Conservation (phyloP, 2,329 filamentous ascomycete species). For the Trichoderma harzianum region DNA sequence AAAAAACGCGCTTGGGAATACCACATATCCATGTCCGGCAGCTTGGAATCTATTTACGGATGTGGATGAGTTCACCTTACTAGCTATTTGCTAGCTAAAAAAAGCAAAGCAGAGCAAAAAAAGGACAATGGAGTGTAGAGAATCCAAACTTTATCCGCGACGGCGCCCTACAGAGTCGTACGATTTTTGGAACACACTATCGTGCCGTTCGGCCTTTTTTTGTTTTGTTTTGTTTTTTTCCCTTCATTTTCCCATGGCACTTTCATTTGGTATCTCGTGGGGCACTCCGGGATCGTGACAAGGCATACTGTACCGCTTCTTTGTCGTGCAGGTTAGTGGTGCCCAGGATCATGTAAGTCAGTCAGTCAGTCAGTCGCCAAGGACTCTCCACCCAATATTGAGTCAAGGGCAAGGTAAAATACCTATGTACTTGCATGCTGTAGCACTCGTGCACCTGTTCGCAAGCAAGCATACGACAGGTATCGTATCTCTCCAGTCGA, state of each 20-base stretch:
- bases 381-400: background rate
- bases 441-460: background rate
- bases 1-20: background rate
- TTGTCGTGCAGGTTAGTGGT: background rate
- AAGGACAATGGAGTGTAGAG: background rate
- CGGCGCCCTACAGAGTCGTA: conserved; percentile 3
- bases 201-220: background rate
- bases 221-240: background rate
- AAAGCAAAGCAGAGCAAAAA: background rate
- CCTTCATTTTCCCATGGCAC: background rate
- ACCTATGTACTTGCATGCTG: background rate
- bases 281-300: background rate
- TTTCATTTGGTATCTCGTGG: background rate
- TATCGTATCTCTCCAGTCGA: background rate
- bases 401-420: background rate
- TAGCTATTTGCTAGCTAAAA: background rate
- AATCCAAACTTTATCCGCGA: background rate
- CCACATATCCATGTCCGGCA: background rate
- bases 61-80: background rate
- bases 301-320: background rate
- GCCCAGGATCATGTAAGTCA: background rate
- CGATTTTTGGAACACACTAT: background rate
- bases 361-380: background rate
- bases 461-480: background rate
- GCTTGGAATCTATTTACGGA: background rate